Conservation (phyloP, 805 yeast genomes). For the Candida schatavii region DNA sequence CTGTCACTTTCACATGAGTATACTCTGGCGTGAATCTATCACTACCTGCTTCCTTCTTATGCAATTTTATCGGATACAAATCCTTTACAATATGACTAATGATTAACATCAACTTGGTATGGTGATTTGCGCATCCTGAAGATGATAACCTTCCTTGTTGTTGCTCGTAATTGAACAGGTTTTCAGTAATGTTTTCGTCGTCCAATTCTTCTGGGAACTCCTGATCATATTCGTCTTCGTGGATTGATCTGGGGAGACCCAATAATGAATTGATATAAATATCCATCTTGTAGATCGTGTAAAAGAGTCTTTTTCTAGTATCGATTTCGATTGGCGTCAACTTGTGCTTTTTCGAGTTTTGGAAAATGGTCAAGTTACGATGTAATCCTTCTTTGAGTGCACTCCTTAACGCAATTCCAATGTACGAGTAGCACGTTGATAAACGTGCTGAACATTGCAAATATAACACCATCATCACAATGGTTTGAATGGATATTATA, state of each 20-base stretch:
- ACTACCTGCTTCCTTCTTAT: slow-evolving; percentile 14
- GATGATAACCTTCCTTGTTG: slow-evolving; percentile 58
- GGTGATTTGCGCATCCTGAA: slow-evolving; percentile 80
- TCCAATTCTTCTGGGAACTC: slow-evolving; percentile 81
- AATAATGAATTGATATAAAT: slow-evolving; percentile 82
- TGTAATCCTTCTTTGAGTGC: slow-evolving; percentile 83
- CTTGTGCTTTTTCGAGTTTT: slow-evolving; percentile 46
- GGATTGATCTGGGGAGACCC: slow-evolving; percentile 77
- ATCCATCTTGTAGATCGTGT: slow-evolving; percentile 90
- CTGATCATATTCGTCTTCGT: slow-evolving; percentile 82
- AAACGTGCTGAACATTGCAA: slow-evolving; percentile 85
- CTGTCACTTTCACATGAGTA: slow-evolving; percentile 48
- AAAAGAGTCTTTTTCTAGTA: slow-evolving; percentile 78
- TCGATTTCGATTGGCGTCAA: slow-evolving; percentile 77
- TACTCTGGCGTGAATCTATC: slow-evolving; percentile 30
- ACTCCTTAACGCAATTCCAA: slow-evolving; percentile 82
- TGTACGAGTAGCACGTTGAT: slow-evolving; percentile 84
- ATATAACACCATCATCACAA: slow-evolving; percentile 82
- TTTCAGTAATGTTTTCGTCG: slow-evolving; percentile 77
- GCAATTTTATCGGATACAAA: slow-evolving; percentile 68
- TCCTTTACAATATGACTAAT: slow-evolving; percentile 68
- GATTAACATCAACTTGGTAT: slow-evolving; percentile 70
- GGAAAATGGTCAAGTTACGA: slow-evolving; percentile 54
- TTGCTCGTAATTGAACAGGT: slow-evolving; percentile 48
- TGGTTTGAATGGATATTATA: slow-evolving; percentile 76